phyloP scores from a whole-genome alignment of 2,329 filamentous ascomycete genomes.

The Blumeriella jaapii region DNA sequence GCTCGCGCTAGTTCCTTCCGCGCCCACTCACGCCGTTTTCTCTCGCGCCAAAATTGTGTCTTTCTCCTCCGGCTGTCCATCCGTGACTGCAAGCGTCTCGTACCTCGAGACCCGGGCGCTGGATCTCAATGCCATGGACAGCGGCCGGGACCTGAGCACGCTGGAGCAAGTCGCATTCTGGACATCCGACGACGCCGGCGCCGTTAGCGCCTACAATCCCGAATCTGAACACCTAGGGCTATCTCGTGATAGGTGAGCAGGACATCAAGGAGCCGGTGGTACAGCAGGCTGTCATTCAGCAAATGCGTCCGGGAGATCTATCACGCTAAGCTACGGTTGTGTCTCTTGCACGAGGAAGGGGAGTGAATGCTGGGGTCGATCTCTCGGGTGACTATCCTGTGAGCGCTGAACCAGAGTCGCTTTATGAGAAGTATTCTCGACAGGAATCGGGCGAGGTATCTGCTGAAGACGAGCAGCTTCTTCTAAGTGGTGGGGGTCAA shows the following conservation, averaged over 20 bases:
- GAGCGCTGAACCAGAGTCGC: too few relatives aligned
- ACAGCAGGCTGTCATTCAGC: slow-evolving; percentile 23
- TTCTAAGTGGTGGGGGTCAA: too few relatives aligned
- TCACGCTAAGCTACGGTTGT: too few relatives aligned
- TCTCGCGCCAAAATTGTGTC: slow-evolving; percentile 27
- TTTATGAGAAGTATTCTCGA: too few relatives aligned
- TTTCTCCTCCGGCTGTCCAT: slow-evolving; percentile 28
- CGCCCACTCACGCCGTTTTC: slow-evolving; percentile 24
- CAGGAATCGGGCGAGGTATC: too few relatives aligned
- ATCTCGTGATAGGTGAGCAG: slow-evolving; percentile 22
- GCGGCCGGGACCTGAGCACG: slow-evolving; percentile 26
- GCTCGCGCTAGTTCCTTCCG: slow-evolving; percentile 24
- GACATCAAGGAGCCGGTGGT: slow-evolving; percentile 22
- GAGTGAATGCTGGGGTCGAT: too few relatives aligned
- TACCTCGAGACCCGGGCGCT: slow-evolving; percentile 29
- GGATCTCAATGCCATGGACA: slow-evolving; percentile 23
- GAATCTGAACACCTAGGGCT: slow-evolving; percentile 30
- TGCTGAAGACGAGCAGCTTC: too few relatives aligned
- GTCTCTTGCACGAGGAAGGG: too few relatives aligned
- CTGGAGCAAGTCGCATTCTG: slow-evolving; percentile 34
- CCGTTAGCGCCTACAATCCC: slow-evolving; percentile 33
- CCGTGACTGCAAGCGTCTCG: slow-evolving; percentile 30
- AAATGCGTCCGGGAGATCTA: slow-evolving; percentile 28
- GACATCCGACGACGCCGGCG: slow-evolving; percentile 34
- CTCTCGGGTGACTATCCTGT: too few relatives aligned